Percentiles rank a stretch among this genome's conserved stretches.
phyloP scores from a whole-genome alignment of 495 filamentous ascomycete genomes.

The Xylaria bambusicola region DNA sequence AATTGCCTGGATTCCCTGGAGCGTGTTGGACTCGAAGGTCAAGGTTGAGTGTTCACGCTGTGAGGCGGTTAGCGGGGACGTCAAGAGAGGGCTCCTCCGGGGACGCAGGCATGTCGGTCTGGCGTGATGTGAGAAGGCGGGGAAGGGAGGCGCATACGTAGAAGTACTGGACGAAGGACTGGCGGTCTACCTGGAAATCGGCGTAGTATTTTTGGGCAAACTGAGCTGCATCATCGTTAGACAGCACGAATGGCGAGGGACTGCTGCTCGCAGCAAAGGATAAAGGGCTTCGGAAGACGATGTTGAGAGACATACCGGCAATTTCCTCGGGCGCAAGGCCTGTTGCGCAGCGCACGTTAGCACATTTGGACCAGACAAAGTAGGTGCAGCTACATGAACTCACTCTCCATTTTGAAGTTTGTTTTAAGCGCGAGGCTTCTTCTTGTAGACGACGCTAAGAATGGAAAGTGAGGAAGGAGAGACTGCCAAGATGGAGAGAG shows the following conservation, averaged over 20 bases:
- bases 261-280: too few species aligned
- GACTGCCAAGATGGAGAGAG: background rate
- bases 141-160: slow-evolving; percentile 15
- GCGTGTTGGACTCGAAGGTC: slow-evolving; percentile 75
- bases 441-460: background rate
- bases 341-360: slow-evolving; percentile 10
- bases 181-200: slow-evolving; percentile 5
- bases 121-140: slow-evolving; percentile 8
- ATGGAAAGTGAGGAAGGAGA: background rate
- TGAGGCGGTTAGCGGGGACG: slow-evolving; percentile 13
- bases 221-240: slow-evolving; percentile 6
- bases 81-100: background rate
- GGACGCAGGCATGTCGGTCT: background rate
- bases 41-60: slow-evolving; percentile 87
- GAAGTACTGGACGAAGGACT: slow-evolving; percentile 17
- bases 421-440: background rate
- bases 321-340: slow-evolving; percentile 16
- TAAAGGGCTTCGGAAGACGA: background rate
- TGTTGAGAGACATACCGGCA: slow-evolving; percentile 16
- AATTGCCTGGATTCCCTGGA: slow-evolving; percentile 63
- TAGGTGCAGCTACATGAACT: background rate
- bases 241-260: background rate
- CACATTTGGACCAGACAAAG: background rate
- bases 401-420: slow-evolving; percentile 14
- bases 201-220: slow-evolving; percentile 16